These are phyloP conservation scores for Trametes meyenii DNA, from an alignment of 768 basidiomycete species.

Conservation along the genomic window DNA sequence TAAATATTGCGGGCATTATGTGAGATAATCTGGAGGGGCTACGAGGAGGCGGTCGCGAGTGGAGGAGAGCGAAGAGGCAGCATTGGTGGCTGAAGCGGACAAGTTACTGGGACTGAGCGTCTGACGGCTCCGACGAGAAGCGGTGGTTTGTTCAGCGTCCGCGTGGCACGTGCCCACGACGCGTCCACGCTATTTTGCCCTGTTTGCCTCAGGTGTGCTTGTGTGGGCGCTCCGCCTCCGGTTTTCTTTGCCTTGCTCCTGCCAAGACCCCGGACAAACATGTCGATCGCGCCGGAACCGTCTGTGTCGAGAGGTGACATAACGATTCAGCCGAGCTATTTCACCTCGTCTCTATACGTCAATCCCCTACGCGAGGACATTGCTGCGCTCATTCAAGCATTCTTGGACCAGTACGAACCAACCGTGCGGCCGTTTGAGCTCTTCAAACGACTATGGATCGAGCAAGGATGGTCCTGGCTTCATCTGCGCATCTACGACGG, in stretches of 20 bases:
- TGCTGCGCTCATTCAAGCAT: slow-evolving; percentile 51
- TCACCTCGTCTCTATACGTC: slow-evolving; percentile 77
- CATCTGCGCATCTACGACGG: slow-evolving; percentile 76
- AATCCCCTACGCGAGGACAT: slow-evolving; percentile 68
- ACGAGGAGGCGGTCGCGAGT: not conserved
- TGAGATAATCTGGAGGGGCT: not conserved
- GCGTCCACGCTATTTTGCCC: slow-evolving; percentile 26
- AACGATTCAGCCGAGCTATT: slow-evolving; percentile 73
- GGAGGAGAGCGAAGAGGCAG: not conserved
- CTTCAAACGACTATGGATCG: slow-evolving; percentile 73
- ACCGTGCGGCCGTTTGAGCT: slow-evolving; percentile 56
- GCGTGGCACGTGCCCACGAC: slow-evolving; percentile 23
- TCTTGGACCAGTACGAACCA: slow-evolving; percentile 49
- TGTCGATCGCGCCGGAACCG: slow-evolving; percentile 55
- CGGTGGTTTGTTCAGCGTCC: slow-evolving; percentile 3
- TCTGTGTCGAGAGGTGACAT: slow-evolving; percentile 62
- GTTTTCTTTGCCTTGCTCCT: not conserved
- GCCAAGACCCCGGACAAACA: slow-evolving; percentile 17
- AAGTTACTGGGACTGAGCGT: not conserved
- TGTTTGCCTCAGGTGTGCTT: slow-evolving; percentile 17
- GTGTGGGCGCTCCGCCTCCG: not conserved
- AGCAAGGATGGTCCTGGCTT: slow-evolving; percentile 72
- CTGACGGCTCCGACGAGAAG: slow-evolving; percentile 1
- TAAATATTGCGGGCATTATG: slow-evolving; percentile 47
- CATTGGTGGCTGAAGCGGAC: slow-evolving; percentile 6